Conservation (phyloP, 2,329 filamentous ascomycete genomes). For the Orbilia quercus region DNA sequence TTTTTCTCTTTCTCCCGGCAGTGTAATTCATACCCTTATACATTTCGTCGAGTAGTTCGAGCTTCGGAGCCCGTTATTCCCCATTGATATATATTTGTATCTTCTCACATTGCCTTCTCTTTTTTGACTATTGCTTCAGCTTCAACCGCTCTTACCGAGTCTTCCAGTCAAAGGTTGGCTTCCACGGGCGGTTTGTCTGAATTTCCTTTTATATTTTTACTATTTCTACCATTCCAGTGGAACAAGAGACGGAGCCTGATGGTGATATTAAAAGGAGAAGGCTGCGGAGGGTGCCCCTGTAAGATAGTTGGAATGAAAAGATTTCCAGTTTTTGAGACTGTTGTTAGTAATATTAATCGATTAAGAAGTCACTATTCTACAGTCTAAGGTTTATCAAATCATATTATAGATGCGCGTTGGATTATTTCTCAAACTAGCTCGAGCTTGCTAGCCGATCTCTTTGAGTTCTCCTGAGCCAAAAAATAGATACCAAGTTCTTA, state of each 20-base stretch:
- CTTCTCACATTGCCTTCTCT: conserved; percentile 36
- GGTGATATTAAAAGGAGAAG: conserved; percentile 33
- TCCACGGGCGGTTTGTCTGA: conserved; percentile 32
- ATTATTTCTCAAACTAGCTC: conserved; percentile 8
- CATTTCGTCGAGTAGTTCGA: conserved; percentile 57
- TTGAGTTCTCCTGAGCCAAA: no score
- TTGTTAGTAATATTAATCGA: conserved; percentile 32
- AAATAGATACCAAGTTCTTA: no score
- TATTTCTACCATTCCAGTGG: conserved; percentile 32
- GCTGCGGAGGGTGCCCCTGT: conserved; percentile 27
- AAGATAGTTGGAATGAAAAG: conserved; percentile 58
- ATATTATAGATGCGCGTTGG: conserved; percentile 21
- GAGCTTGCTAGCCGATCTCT: no score
- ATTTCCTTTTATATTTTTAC: no score
- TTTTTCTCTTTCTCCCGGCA: conserved; percentile 45
- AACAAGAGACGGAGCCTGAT: conserved; percentile 31
- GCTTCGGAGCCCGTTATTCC: conserved; percentile 56
- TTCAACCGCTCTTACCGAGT: conserved; percentile 56
- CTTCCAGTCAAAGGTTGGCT: conserved; percentile 3
- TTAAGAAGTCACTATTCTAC: no score
- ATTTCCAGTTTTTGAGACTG: conserved; percentile 13
- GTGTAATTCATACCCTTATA: conserved; percentile 57
- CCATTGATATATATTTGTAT: conserved; percentile 54
- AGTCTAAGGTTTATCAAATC: conserved; percentile 19
- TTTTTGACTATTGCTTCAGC: conserved; percentile 57